Base-by-base conservation (phyloP, 2,329 filamentous ascomycete species). In the Periconia macrospinosa region DNA sequence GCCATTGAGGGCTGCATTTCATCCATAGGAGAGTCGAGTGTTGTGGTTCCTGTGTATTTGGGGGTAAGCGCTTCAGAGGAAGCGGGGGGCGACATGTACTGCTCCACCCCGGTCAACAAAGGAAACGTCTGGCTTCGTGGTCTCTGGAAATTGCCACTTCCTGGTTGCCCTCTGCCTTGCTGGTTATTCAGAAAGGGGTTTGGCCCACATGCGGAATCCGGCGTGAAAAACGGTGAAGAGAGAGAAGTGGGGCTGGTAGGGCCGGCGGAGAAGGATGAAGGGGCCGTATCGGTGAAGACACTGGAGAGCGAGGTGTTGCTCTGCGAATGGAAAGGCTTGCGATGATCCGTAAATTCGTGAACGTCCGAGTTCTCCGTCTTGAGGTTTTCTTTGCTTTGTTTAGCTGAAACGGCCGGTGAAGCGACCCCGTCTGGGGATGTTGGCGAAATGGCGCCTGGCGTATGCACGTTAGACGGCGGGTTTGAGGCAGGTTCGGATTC, bases 101-200 rank as follows among this genome's bases (percentile, higher is more conserved):
- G 79, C 60, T 86, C 87, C 43, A 88, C 79, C 45, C 85, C 86
- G 41, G 68, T 55, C 10, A 91, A 77, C 43, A 87, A 86, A 1
- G 92, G 91, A 58, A 96, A 92, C 0, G 91, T 96, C 72, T 95
- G 91, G 71, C 90, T 94, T 66, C 91, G 83, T n/a, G 90, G 90
- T 52, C 91, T 83, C 63, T 89, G 87, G 60, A 87, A 86, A 63
- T 84, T 85, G 49, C 79, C 76, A 52, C 75, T 76, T 42, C 74
- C 71, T 40, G 75, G 77, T 50, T 77, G 76, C 35, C 78, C 76
- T 54, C 78, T 78, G 23, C 77, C 75, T 58, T 82, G 80, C 52
- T 78, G 78, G 9, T 78, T 80, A 20, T 80, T 77, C 53, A 83
- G 78, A 68, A 92, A 94, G 1, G 85, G 83, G 49, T 86, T 76